phyloP scores from a whole-genome alignment of 164 flowering plant genomes.

The Vitis labrusca region DNA sequence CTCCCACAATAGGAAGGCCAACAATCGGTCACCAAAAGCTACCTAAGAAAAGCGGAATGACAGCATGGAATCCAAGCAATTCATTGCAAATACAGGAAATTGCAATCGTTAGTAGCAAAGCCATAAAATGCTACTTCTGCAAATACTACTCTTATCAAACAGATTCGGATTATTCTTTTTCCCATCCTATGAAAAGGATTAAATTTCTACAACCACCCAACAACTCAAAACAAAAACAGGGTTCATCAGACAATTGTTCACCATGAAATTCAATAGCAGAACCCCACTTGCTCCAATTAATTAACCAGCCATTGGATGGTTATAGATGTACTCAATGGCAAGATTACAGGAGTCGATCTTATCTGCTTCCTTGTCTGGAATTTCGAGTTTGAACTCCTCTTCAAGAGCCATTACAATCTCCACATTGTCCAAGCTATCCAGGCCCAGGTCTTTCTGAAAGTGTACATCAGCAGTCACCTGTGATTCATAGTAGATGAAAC shows the following conservation, averaged over 20 bases:
- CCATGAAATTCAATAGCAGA: slow-evolving; percentile 3
- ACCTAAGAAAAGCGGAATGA: too few species aligned
- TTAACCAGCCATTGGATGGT: slow-evolving; percentile 84
- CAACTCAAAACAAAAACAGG: slow-evolving; percentile 5
- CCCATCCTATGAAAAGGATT: neutral
- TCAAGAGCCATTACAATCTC: slow-evolving; percentile 93
- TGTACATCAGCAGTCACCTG: slow-evolving; percentile 84
- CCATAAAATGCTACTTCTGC: neutral
- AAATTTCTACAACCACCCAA: slow-evolving; percentile 10
- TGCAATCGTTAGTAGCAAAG: neutral
- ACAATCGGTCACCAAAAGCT: too few species aligned
- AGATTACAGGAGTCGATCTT: slow-evolving; percentile 78
- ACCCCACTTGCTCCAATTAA: neutral
- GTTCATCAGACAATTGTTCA: neutral
- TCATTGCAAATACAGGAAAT: too few species aligned
- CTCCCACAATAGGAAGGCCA: too few species aligned
- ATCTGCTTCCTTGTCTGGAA: slow-evolving; percentile 90
- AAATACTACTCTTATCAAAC: slow-evolving; percentile 2
- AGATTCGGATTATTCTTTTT: slow-evolving; percentile 14
- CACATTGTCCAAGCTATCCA: slow-evolving; percentile 91
- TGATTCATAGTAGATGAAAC: slow-evolving; percentile 5
- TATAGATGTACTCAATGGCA: slow-evolving; percentile 72
- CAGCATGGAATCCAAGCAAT: too few species aligned
- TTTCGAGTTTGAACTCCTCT: slow-evolving; percentile 92
- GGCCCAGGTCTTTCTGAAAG: slow-evolving; percentile 83